phyloP scores from a whole-genome alignment of 139 green algal species.

The Chlorella sp. region DNA sequence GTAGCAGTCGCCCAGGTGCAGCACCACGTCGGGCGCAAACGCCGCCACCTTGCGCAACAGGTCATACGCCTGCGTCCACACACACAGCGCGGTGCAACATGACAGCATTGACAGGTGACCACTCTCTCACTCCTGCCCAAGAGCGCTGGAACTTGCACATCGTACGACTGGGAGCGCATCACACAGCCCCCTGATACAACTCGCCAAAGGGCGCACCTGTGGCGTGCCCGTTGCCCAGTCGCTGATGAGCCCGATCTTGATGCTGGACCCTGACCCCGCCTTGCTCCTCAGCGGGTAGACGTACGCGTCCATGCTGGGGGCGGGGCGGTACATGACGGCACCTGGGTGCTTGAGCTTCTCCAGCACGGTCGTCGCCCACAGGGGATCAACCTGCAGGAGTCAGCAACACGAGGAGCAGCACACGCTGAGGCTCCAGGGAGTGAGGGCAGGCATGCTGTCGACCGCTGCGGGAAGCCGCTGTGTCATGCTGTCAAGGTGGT shows the following conservation, averaged over 20 bases:
- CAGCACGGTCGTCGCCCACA: not conserved
- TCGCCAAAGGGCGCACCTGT: too few species aligned
- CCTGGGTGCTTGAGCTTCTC: not conserved
- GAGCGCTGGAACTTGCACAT: too few species aligned
- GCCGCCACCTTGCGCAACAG: not conserved
- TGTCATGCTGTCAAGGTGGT: not conserved
- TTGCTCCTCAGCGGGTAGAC: not conserved
- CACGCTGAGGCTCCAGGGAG: not conserved
- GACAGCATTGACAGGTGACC: too few species aligned
- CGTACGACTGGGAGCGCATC: too few species aligned
- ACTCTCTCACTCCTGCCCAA: too few species aligned
- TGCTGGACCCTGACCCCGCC: not conserved
- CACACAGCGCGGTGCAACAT: too few species aligned
- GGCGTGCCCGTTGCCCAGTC: not conserved
- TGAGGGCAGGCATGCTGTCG: not conserved
- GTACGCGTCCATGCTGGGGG: not conserved
- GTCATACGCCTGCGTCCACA: not conserved
- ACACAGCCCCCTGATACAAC: too few species aligned
- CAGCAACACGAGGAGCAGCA: not conserved
- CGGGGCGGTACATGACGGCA: not conserved
- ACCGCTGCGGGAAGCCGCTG: not conserved
- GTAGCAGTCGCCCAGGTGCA: not conserved
- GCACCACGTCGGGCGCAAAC: not conserved
- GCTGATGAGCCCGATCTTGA: not conserved
- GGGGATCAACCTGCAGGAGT: not conserved